A percentile compares a stretch with the other conserved stretches of the same genome.
These are phyloP conservation scores for Annulohypoxylon truncatum DNA, from an alignment of 2,329 filamentous ascomycete species.

Conservation along the genomic window DNA sequence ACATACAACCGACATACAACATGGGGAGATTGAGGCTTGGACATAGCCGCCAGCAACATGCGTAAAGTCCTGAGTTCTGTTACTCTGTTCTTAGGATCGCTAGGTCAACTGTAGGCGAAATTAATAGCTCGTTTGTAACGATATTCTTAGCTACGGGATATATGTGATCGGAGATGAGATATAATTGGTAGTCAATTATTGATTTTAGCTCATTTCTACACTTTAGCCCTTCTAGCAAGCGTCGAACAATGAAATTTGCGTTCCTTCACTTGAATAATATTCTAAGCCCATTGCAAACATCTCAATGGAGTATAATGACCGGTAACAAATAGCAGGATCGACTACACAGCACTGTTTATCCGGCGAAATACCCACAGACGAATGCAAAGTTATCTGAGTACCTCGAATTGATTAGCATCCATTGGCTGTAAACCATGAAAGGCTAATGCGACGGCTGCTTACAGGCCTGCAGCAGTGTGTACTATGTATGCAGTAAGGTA, in stretches of 20 bases:
- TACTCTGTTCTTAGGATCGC: slow-evolving; percentile 7
- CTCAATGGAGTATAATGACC: slow-evolving; percentile 30
- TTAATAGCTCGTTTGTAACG: slow-evolving; percentile 26
- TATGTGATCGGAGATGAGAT: slow-evolving; percentile 29
- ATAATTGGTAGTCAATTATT: slow-evolving; percentile 22
- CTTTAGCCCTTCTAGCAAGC: neutral
- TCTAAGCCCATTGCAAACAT: slow-evolving; percentile 10
- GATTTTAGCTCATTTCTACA: slow-evolving; percentile 27
- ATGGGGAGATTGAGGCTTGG: slow-evolving; percentile 33
- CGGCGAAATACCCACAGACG: slow-evolving; percentile 42
- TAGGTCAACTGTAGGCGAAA: slow-evolving; percentile 24
- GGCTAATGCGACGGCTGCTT: slow-evolving; percentile 38
- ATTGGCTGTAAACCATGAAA: slow-evolving; percentile 37
- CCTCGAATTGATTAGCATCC: slow-evolving; percentile 29
- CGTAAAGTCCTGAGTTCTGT: slow-evolving; percentile 16
- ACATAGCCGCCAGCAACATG: slow-evolving; percentile 27
- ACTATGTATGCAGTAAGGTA: slow-evolving; percentile 9
- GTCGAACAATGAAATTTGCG: neutral
- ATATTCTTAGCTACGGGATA: slow-evolving; percentile 29
- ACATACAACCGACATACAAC: slow-evolving; percentile 2
- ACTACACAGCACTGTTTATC: slow-evolving; percentile 37
- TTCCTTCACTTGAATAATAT: slow-evolving; percentile 4
- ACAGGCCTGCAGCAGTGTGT: slow-evolving; percentile 33
- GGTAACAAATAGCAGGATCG: slow-evolving; percentile 30
- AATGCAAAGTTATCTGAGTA: slow-evolving; percentile 42